Evolutionary conservation across 2,329 filamentous ascomycete genomes (phyloP).

Genomic region (Ceratocystis diversiconidia): DNA sequence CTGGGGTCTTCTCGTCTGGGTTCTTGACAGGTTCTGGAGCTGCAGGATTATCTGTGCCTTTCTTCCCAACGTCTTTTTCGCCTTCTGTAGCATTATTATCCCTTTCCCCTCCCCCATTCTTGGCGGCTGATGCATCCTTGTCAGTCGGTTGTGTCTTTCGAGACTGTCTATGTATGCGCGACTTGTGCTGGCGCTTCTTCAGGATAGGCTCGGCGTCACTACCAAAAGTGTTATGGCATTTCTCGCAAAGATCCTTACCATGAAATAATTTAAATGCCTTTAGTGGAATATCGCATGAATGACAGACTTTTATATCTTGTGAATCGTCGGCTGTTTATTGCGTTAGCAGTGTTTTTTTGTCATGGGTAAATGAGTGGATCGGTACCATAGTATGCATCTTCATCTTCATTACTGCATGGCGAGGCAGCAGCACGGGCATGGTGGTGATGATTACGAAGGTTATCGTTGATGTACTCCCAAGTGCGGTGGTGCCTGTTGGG

Average conservation of each 20-base stretch:
- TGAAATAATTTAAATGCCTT: not conserved
- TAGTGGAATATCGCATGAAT: not conserved
- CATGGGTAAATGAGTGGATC: not conserved
- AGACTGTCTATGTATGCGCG: not conserved
- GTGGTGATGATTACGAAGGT: not conserved
- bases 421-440: not conserved
- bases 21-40: not conserved
- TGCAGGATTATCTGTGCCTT: not conserved
- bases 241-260: not conserved
- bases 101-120: not conserved
- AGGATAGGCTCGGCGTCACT: not conserved
- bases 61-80: not conserved
- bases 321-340: not conserved
- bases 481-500: not conserved
- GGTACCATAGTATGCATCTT: not conserved
- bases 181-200: not conserved
- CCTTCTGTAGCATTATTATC: not conserved
- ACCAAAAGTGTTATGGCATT: constrained; percentile 1
- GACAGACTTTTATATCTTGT: not conserved
- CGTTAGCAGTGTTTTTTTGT: not conserved
- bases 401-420: not conserved
- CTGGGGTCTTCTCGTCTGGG: not conserved
- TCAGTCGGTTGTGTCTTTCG: not conserved
- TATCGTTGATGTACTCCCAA: not conserved
- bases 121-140: not conserved